Percentiles rank a stretch among this genome's conserved stretches.
Conservation (phyloP, 495 filamentous ascomycete species). For the Bryoglossum gracile region DNA sequence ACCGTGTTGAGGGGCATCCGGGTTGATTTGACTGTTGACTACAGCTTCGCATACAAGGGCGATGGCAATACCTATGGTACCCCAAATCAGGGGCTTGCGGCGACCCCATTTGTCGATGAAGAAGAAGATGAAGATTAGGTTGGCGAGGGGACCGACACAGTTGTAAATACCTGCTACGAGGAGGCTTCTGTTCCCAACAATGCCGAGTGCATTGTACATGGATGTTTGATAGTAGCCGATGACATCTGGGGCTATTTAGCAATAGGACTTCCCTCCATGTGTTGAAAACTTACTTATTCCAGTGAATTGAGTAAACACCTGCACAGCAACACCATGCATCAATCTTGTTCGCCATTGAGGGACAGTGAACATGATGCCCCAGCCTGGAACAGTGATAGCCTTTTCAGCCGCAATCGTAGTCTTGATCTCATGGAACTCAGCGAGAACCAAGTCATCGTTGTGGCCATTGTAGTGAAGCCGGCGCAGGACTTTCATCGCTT, state of each 20-base stretch:
- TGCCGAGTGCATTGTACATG: conserved; percentile 52
- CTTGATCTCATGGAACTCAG: conserved; percentile 55
- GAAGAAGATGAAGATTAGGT: conserved; percentile 66
- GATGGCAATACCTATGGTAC: conserved; percentile 59
- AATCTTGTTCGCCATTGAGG: conserved; percentile 53
- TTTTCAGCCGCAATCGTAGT: conserved; percentile 57
- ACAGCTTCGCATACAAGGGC: conserved; percentile 66
- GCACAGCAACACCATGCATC: conserved; percentile 52
- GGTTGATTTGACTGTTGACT: conserved; percentile 45
- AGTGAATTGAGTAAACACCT: conserved; percentile 74
- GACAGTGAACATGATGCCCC: conserved; percentile 45
- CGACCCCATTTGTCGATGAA: conserved; percentile 69
- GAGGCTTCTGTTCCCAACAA: conserved; percentile 41
- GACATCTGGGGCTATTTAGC: conserved; percentile 37
- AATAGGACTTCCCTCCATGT: conserved; percentile 48
- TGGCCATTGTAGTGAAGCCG: conserved; percentile 53
- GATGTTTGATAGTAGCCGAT: conserved; percentile 54
- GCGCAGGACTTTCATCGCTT: conserved; percentile 59
- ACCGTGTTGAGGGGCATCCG: conserved; percentile 28
- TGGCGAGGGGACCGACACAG: conserved; percentile 33
- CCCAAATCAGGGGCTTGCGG: conserved; percentile 62
- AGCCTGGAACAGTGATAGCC: conserved; percentile 46
- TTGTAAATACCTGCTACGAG: conserved; percentile 56
- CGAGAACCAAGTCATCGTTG: conserved; percentile 45
- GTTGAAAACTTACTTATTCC: conserved; percentile 72